Evolutionary conservation across 1,139 yeast genomes (phyloP).

Genomic region (Yamadazyma atmosphaerica): DNA sequence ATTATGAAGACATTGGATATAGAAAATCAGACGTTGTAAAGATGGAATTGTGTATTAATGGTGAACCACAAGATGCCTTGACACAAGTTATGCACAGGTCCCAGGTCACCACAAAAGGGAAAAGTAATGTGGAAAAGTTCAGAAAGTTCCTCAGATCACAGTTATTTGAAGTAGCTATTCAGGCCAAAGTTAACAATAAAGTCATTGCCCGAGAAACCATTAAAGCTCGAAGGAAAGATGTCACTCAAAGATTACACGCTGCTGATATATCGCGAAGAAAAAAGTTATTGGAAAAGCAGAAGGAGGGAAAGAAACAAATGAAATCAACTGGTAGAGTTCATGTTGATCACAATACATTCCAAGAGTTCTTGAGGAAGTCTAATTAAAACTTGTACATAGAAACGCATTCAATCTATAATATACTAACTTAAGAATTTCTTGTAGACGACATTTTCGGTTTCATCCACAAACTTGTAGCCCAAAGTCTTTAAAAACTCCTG

Average conservation of each 20-base stretch:
- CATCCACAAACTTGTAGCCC: conserved; percentile 79
- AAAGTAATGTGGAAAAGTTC: conserved; percentile 79
- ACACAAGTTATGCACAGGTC: conserved; percentile 87
- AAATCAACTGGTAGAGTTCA: conserved; percentile 75
- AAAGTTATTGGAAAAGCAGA: conserved; percentile 83
- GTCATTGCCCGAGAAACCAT: conserved; percentile 91
- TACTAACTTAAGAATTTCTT: conserved; percentile 58
- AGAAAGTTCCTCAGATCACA: conserved; percentile 79
- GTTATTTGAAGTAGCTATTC: conserved; percentile 89
- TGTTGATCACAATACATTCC: conserved; percentile 83
- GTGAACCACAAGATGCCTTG: conserved; percentile 86
- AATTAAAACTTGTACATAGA: conserved; percentile 11
- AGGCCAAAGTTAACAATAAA: conserved; percentile 82
- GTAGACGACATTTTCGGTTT: conserved; percentile 81
- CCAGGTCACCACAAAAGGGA: conserved; percentile 70
- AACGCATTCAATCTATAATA: conserved; percentile 3
- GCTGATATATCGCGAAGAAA: conserved; percentile 89
- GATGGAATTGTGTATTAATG: conserved; percentile 86
- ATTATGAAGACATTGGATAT: conserved; percentile 93
- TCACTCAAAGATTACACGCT: conserved; percentile 87
- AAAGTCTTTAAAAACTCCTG: conserved; percentile 66
- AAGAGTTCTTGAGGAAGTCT: conserved; percentile 55
- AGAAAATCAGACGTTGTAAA: conserved; percentile 78
- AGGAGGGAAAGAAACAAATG: conserved; percentile 89
- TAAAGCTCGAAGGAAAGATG: conserved; percentile 91